Base-by-base conservation (phyloP, 2,329 filamentous ascomycete species). In the Byssoonygena ceratinophila region DNA sequence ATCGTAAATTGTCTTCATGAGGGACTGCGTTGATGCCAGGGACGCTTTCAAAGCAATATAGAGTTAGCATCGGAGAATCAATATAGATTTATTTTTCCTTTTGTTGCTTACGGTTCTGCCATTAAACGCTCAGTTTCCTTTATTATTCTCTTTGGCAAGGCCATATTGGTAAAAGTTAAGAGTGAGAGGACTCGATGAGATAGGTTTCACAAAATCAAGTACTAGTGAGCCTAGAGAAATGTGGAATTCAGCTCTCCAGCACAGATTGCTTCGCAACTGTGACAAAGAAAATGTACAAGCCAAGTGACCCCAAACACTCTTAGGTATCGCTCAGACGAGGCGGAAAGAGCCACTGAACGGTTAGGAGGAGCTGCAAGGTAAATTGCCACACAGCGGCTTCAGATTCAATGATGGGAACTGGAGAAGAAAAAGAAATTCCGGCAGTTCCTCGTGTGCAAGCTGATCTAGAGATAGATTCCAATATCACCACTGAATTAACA, bases 71-170 rank as follows among this genome's bases (percentile, higher is more conserved):
- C 18, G 29, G 22, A 16, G 43, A 36, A 45, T 20, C 37, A 31
- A 20, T 37, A 8, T 6, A 31, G 14, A 5, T 22, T 46, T 23
- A 37, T 27, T 36, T 14, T 37, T 37, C 66, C 87, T 71, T 79
- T 95, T 88, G 92, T 37, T 37, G 67, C 87, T 71, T 79, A 95
- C 88, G 92, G 92, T 73, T 98, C 92, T 58, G 87, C 87, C 81
- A 94, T 90, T 61, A 98, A 80, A 66, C 92, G 84, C 74, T 98
- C 91, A 18, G 92, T 98, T 80, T 98, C 94, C 74, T 98, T 98
- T 66, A 97, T 80, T 66, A 98, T 98, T 67, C 92, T 80, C 78
- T 98, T 98, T 29, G 92, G 91, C 59, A 98, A 77, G 58, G 88
- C 83, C 87, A 71, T 71, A 76, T 51, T 37, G 49, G 14, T 36